These are phyloP conservation scores for Saksenaea vasiformis DNA, from an alignment of 371 early-diverging fungal species.

Conservation along the genomic window DNA sequence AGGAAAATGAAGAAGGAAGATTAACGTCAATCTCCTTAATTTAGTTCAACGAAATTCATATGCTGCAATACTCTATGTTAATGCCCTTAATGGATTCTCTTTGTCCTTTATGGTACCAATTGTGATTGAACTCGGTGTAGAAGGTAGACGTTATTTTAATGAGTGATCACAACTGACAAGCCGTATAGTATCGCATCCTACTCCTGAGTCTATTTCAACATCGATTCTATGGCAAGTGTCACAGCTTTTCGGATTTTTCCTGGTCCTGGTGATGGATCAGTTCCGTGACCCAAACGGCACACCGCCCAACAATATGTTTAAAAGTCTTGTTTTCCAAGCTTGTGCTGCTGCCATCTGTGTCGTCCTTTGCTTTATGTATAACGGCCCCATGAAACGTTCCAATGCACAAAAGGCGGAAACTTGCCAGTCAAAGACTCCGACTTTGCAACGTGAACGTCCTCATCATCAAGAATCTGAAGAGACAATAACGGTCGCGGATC, in stretches of 20 bases:
- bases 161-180: no score
- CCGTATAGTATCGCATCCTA: constrained; percentile 33
- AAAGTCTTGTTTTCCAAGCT: constrained; percentile 43
- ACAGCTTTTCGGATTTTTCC: constrained; percentile 33
- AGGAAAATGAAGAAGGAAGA: neutral
- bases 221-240: constrained; percentile 44
- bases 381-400: constrained; percentile 36
- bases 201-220: constrained; percentile 39
- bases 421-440: neutral
- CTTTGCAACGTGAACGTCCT: neutral
- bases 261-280: constrained; percentile 37
- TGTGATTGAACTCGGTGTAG: constrained; percentile 45
- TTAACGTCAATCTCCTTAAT: neutral
- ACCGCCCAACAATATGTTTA: constrained; percentile 38
- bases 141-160: constrained; percentile 21
- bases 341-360: constrained; percentile 28
- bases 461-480: neutral
- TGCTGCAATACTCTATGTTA: constrained; percentile 39
- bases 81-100: constrained; percentile 37
- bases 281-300: constrained; percentile 37
- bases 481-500: neutral
- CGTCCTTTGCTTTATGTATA: constrained; percentile 31
- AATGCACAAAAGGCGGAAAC: constrained; percentile 11
- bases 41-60: constrained; percentile 40
- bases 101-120: constrained; percentile 44